Conservation (phyloP, 177 flowering plant genomes). For the Vitis hybrid region DNA sequence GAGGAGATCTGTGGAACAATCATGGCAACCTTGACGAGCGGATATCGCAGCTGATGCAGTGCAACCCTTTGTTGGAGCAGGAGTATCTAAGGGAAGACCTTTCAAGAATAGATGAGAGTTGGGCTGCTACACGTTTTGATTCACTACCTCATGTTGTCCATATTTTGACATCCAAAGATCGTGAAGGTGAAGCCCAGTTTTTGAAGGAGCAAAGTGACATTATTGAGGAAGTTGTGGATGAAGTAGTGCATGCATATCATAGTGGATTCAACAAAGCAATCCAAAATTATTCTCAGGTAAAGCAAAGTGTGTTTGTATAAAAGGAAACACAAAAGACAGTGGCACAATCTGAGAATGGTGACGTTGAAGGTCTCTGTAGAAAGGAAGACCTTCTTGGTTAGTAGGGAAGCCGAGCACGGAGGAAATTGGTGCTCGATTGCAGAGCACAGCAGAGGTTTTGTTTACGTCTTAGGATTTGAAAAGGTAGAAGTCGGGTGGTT, state of each 20-base stretch:
- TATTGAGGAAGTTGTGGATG: constrained; percentile 94
- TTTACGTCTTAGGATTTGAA: too few species aligned
- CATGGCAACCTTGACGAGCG: constrained; percentile 80
- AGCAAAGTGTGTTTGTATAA: too few species aligned
- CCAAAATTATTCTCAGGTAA: constrained; percentile 98
- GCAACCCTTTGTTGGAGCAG: constrained; percentile 88
- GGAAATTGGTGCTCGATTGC: too few species aligned
- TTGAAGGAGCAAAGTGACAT: constrained; percentile 91
- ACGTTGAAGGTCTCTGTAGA: too few species aligned
- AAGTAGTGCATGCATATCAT: constrained; percentile 96
- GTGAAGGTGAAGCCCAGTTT: constrained; percentile 67
- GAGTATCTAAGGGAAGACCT: constrained; percentile 86
- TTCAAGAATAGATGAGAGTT: constrained; percentile 77
- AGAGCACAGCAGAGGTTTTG: too few species aligned
- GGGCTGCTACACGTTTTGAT: constrained; percentile 96
- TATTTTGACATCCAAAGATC: constrained; percentile 91
- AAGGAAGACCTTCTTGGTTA: too few species aligned
- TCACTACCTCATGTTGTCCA: constrained; percentile 97
- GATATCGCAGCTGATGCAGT: constrained; percentile 95
- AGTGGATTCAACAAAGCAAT: constrained; percentile 97
- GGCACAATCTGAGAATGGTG: too few species aligned
- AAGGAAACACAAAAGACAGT: too few species aligned
- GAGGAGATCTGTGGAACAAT: constrained; percentile 37
- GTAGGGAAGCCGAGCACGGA: too few species aligned
- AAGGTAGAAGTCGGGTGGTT: too few species aligned